These are phyloP conservation scores for Chlamydomonas urium DNA, from an alignment of 139 green algal species.

Conservation along the genomic window DNA sequence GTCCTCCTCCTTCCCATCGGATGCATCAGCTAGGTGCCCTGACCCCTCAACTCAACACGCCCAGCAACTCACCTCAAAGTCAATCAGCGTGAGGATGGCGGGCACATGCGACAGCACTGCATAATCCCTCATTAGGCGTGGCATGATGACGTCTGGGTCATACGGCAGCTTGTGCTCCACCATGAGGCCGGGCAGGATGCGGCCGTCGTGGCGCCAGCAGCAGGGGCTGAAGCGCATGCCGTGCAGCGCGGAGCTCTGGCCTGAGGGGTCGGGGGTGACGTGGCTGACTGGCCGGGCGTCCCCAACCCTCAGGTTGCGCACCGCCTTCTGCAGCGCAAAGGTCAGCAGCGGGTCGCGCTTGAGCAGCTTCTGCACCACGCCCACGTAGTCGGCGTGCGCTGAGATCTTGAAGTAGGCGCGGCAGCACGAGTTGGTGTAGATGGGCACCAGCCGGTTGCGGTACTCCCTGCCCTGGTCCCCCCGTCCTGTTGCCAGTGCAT, in stretches of 20 bases:
- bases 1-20: no score
- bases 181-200: conserved; percentile 26
- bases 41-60: background rate
- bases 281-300: conserved; percentile 33
- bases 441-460: conserved; percentile 20
- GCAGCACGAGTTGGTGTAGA: conserved; percentile 28
- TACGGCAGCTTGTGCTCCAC: conserved; percentile 49
- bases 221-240: conserved; percentile 44
- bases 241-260: conserved; percentile 29
- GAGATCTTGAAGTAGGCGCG: conserved; percentile 31
- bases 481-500: background rate
- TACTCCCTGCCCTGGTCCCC: background rate
- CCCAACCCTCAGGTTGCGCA: conserved; percentile 24
- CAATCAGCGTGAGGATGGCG: conserved; percentile 48
- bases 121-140: conserved; percentile 45
- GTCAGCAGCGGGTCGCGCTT: conserved; percentile 39
- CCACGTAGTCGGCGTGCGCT: conserved; percentile 26
- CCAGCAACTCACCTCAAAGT: conserved; percentile 23
- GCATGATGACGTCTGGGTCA: conserved; percentile 34
- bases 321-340: conserved; percentile 45
- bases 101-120: conserved; percentile 43
- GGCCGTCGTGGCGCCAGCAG: conserved; percentile 22
- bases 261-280: conserved; percentile 41
- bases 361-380: conserved; percentile 35
- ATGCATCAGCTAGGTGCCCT: no score